Conservation (phyloP, 805 yeast genomes). For the Saturnispora quitensis region DNA sequence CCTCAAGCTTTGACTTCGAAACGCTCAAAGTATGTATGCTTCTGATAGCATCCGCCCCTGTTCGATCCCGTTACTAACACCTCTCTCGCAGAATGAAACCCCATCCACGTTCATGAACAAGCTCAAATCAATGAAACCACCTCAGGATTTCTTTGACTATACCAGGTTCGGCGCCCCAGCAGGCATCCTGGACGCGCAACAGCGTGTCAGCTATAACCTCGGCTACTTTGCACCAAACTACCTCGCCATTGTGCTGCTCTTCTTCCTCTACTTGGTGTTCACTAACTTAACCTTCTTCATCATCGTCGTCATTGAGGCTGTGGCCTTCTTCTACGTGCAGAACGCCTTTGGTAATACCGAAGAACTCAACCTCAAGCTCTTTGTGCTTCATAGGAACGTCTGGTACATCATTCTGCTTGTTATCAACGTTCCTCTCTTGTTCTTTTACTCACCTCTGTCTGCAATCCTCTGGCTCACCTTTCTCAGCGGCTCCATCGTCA, state of each 20-base stretch:
- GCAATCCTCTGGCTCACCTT: slow-evolving; percentile 90
- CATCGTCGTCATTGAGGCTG: slow-evolving; percentile 45
- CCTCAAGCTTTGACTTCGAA: slow-evolving; percentile 26
- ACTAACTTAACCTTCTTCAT: slow-evolving; percentile 76
- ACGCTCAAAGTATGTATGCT: slow-evolving; percentile 22
- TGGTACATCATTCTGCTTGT: slow-evolving; percentile 76
- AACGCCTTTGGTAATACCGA: slow-evolving; percentile 22
- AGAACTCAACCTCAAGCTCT: slow-evolving; percentile 31
- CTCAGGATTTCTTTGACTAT: slow-evolving; percentile 85
- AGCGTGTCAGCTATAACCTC: slow-evolving; percentile 75
- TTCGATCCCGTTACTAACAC: background rate
- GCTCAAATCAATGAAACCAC: slow-evolving; percentile 64
- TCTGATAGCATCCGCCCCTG: background rate
- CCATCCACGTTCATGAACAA: slow-evolving; percentile 45
- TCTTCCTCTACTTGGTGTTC: slow-evolving; percentile 69
- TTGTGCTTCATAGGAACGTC: slow-evolving; percentile 65
- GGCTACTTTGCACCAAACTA: slow-evolving; percentile 83
- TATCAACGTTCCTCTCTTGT: slow-evolving; percentile 40
- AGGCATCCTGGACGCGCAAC: slow-evolving; percentile 74
- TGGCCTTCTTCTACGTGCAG: slow-evolving; percentile 35
- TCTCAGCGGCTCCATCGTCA: slow-evolving; percentile 66
- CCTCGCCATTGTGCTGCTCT: slow-evolving; percentile 53
- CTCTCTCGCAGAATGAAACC: slow-evolving; percentile 22
- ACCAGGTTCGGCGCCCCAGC: slow-evolving; percentile 78
- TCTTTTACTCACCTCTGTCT: slow-evolving; percentile 82